These are phyloP conservation scores for Solanum lycopersicoides DNA, from an alignment of 257 asterid species.

Conservation along the genomic window DNA sequence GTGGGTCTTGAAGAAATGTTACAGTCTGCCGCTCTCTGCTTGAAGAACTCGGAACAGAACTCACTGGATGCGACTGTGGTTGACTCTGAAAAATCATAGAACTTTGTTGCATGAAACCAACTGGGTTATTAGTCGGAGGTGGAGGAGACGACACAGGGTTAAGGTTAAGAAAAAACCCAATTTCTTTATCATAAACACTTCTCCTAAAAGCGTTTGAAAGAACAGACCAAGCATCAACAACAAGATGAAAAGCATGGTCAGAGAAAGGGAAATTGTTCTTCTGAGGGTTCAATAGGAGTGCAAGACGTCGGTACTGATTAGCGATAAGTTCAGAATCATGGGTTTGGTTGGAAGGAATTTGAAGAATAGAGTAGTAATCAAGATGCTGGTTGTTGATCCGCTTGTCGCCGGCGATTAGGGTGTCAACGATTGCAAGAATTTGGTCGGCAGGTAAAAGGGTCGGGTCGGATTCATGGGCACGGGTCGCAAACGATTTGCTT, in stretches of 20 bases:
- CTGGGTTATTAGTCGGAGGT: background rate
- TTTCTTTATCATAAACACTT: conserved; percentile 54
- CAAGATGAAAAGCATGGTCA: conserved; percentile 72
- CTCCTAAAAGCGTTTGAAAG: conserved; percentile 69
- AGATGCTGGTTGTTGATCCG: conserved; percentile 58
- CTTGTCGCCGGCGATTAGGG: conserved; percentile 68
- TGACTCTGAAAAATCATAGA: conserved; percentile 4
- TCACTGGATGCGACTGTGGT: background rate
- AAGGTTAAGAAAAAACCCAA: conserved; percentile 20
- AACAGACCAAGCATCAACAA: conserved; percentile 68
- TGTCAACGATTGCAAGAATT: conserved; percentile 77
- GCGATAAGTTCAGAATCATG: conserved; percentile 56
- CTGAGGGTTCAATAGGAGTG: conserved; percentile 56
- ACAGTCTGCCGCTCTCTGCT: conserved; percentile 4
- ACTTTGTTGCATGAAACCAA: background rate
- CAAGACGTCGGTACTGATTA: conserved; percentile 54
- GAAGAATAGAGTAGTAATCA: conserved; percentile 78
- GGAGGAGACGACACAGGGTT: background rate
- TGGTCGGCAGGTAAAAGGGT: conserved; percentile 64
- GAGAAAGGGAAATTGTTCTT: conserved; percentile 61
- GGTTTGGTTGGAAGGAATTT: conserved; percentile 49
- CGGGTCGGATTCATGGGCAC: conserved; percentile 92
- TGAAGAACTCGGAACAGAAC: conserved; percentile 2
- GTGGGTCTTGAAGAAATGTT: background rate
- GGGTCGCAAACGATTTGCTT: conserved; percentile 78